Evolutionary conservation across 352 stramenopile species (phyloP), one percentile per base, ranked within the genome.

Genomic region (Globisporangium sylvaticum): DNA sequence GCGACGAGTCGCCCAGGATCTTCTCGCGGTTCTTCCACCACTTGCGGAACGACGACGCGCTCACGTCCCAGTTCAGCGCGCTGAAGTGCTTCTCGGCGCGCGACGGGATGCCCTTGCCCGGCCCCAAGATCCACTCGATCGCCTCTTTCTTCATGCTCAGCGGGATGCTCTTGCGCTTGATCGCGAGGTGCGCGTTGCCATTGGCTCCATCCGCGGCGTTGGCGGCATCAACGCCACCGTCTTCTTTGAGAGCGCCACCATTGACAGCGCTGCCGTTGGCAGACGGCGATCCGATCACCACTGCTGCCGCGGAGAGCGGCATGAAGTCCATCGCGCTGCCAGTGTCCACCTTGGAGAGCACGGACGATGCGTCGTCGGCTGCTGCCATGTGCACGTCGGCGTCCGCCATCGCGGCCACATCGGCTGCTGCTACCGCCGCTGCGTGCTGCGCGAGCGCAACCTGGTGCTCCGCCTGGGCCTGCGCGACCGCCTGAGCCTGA

Each of bases 21-120:
- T 87, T 87, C 62, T 91, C 85, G 52, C 83, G 83, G 68, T 91
- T 93, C 65, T 92, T 91, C 85, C 85, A 93, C 85, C 85, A 93
- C 66, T 93, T 93, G 44, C 83, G 80, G 66, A 92, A 91, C 65
- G 81, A 89, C 29, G 81, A 90, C 62, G 83, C 83, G 69, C 77
- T 88, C 50, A 93, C 82, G 66, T 92, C 81, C 83, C 82, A 91
- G 64, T 88, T 84, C 37, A 89, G 65, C 32, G 73, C 79, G 29
- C 77, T 79, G 54, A 92, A 93, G 63, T 93, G 81, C 67, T 90
- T 91, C 68, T 91, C 82, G 0, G 85, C 83, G 27, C 83, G 79
- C 44, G 78, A 89, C 25, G 83, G 85, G 24, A 91, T 75, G 24
- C 85, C 85, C 59, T 91, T 88, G 5, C 83, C 85, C 3, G 80